Base-by-base conservation (phyloP, 352 stramenopile species). In the Pythium diclinum region DNA sequence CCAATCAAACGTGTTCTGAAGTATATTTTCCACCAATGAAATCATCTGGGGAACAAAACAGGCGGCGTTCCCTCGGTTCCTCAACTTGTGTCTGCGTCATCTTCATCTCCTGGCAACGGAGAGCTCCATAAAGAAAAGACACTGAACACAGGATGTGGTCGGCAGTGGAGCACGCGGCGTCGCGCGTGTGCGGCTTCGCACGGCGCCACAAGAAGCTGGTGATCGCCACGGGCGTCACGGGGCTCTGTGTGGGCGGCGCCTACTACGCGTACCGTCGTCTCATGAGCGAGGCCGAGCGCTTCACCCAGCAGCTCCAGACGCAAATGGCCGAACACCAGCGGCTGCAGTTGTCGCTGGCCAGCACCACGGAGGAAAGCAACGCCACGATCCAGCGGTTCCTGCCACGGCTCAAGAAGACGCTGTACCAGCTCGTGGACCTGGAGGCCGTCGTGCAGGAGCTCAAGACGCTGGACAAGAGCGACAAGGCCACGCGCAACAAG, bases 321-420 rank as follows among this genome's bases (percentile, higher is more conserved):
- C 83, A 93, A 69, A 85, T 93, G 79, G 77, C 72, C 3, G 75
- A 91, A 68, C 85, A 91, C 62, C 82, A 93, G 69, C 83, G 78
- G 8, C 77, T 93, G 51, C 83, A 91, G 59, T 61, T 89, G 23
- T 79, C 83, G 56, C 68, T 93, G 59, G 74, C 78, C 42, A 85
- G 71, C 52, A 89, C 85, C n/a, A 84, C 79, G 33, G 82, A 91
- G 54, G 83, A 93, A 64, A 92, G 83, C 64, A 81, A 75, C 54
- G 81, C 83, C 14, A 87, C 83, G 56, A 79, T 93, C 63, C 81
- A 81, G 59, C 85, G 83, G 44, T 93, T 93, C 63, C 65, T 93
- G 33, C 85, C 83, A 19, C 72, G 73, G 17, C 73, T 93, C 14
- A 85, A 87, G 61, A 77, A 76, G 53, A 77, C 77, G 30, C 59